Evolutionary conservation across 768 basidiomycete genomes (phyloP), one percentile per base, ranked within the genome.

Genomic region (Sporobolomyces roseus): DNA sequence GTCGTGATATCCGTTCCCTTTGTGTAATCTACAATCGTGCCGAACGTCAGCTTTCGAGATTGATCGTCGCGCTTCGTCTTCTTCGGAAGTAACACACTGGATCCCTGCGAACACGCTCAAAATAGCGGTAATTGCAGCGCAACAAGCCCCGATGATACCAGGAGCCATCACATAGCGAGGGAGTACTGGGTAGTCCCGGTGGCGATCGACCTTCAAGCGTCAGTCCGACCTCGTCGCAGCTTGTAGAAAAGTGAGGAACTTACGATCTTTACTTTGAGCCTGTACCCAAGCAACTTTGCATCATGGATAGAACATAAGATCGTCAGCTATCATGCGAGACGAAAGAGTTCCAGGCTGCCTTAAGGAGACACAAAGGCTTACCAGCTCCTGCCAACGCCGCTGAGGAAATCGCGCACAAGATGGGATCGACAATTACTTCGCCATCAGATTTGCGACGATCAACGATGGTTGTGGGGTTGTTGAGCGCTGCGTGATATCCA

Each of bases 141-240:
- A 46, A 21, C 33, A 43, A 5, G 45, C 58, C 2, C 58, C 58
- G 29, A 60, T 35, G 58, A 60, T 48, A 3, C 45, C 58, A 16
- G 58, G 58, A 35, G 29, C 43, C 32, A 46, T 48, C 58, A 48
- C 23, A 23, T 48, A 60, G 2, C 29, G 43, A 19, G 58, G 58
- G 2, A 60, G 32, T 29, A 60, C 56, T 58, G 41, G 5, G 35
- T 16, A n/a, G n/a, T 30, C 52, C 5, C 17, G 32, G 8, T 16
- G n/a, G 10, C 6, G 3, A 54, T 4, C 8, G 33, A 36, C 13
- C 32, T 8, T 4, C 21, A 5, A 36, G 52, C n/a, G 30, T 29
- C n/a, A 5, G 5, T 50, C 7, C 46, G 10, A 25, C 17, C 12
- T 46, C 45, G 21, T 23, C 23, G 38, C 13, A 14, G 14, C 6